Evolutionary conservation across 2,329 filamentous ascomycete genomes (phyloP).

Genomic region (Chaetomium strumarium): DNA sequence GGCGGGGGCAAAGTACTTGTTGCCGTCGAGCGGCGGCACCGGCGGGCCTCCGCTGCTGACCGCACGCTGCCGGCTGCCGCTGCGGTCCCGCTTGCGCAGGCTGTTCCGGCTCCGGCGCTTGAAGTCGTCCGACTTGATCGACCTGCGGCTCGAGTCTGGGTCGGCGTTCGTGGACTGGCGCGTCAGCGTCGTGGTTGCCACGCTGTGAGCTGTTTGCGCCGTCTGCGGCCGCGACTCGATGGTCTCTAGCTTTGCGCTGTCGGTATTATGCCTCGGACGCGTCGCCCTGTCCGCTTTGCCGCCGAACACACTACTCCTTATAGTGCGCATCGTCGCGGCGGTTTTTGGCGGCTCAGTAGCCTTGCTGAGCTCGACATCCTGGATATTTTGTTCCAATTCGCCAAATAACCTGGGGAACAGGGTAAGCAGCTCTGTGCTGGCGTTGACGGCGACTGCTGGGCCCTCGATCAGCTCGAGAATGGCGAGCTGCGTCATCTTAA

Average conservation of each 20-base stretch:
- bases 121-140: conserved; percentile 34
- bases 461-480: conserved; percentile 80
- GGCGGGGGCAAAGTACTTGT: conserved; percentile 45
- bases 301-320: conserved; percentile 75
- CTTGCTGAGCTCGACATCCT: conserved; percentile 38
- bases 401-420: conserved; percentile 80
- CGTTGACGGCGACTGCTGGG: conserved; percentile 78
- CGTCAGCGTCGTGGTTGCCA: conserved; percentile 46
- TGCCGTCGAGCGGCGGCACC: conserved; percentile 44
- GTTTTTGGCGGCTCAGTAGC: conserved; percentile 57
- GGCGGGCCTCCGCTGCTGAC: conserved; percentile 39
- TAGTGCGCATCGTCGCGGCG: conserved; percentile 62
- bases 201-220: conserved; percentile 37
- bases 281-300: conserved; percentile 43
- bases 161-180: conserved; percentile 67
- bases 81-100: conserved; percentile 48
- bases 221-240: conserved; percentile 35
- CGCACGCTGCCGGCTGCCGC: conserved; percentile 41
- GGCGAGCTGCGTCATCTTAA: conserved; percentile 90
- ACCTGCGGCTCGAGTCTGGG: conserved; percentile 32
- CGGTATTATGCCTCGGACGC: conserved; percentile 35
- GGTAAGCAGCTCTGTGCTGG: conserved; percentile 75
- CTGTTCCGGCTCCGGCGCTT: conserved; percentile 45
- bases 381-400: conserved; percentile 43
- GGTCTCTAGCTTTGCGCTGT: conserved; percentile 33